phyloP scores from a whole-genome alignment of 1,284 basidiomycete species.

The Malassezia dermatis region DNA sequence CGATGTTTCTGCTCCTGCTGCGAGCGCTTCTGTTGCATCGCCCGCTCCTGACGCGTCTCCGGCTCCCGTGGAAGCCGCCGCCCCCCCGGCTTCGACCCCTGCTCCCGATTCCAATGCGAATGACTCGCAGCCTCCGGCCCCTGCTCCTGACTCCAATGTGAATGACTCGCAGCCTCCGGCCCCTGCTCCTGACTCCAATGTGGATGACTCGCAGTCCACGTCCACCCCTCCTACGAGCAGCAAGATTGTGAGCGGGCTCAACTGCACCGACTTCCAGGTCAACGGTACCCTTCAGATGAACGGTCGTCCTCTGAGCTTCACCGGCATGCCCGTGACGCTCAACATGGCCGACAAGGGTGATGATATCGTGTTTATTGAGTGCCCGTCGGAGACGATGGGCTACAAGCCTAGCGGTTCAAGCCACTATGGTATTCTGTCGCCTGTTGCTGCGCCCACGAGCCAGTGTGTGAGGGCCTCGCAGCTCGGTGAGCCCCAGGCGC shows the following conservation, averaged over 20 bases:
- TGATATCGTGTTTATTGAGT: slow-evolving; percentile 9
- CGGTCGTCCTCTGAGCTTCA: not conserved
- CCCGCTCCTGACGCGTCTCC: not conserved
- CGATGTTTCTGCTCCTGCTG: not conserved
- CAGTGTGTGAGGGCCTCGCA: slow-evolving; percentile 1
- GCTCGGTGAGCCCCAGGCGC: slow-evolving; percentile 3
- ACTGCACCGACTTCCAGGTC: slow-evolving; percentile 7
- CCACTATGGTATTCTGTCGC: slow-evolving; percentile 13
- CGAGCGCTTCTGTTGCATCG: not conserved
- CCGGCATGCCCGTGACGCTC: not conserved
- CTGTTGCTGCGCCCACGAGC: not conserved
- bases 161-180: not conserved
- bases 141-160: not conserved
- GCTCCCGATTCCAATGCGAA: too few species aligned
- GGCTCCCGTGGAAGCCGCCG: not conserved
- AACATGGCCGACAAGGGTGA: not conserved
- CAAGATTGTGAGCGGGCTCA: slow-evolving; percentile 8
- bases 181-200: not conserved
- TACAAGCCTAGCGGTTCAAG: not conserved
- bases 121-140: not conserved
- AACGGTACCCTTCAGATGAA: not conserved
- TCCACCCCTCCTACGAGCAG: not conserved
- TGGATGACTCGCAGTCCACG: not conserved
- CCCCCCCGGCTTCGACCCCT: not conserved
- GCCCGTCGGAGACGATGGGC: slow-evolving; percentile 4